A percentile compares a stretch with the other conserved stretches of the same genome.
phyloP scores from a whole-genome alignment of 2,329 filamentous ascomycete species.

The Neocucurbitaria cava region DNA sequence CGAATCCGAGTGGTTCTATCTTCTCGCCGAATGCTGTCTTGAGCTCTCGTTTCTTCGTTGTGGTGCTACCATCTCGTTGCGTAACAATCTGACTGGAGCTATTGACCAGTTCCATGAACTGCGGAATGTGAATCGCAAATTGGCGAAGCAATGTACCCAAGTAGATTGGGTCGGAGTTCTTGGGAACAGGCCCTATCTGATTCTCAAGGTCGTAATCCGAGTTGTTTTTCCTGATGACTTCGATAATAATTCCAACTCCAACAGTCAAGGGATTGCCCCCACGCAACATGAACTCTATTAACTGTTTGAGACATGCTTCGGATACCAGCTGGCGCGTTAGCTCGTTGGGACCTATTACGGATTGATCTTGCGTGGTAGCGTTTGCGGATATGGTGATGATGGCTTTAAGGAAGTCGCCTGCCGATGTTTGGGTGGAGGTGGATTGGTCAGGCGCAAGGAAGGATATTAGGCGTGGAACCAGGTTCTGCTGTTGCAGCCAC shows the following conservation, averaged over 20 bases:
- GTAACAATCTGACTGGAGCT: constrained; percentile 69
- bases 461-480: constrained; percentile 85
- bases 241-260: constrained; percentile 95
- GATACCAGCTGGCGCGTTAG: constrained; percentile 95
- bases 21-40: constrained; percentile 88
- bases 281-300: constrained; percentile 90
- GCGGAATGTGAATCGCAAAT: constrained; percentile 88
- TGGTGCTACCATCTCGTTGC: constrained; percentile 63
- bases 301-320: constrained; percentile 76
- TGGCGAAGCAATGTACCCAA: constrained; percentile 86
- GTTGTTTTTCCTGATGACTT: constrained; percentile 99
- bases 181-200: constrained; percentile 77
- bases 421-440: constrained; percentile 92
- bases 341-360: constrained; percentile 98
- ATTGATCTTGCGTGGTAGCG: constrained; percentile 95
- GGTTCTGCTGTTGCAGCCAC: constrained; percentile 90
- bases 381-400: constrained; percentile 99
- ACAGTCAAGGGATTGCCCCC: constrained; percentile 95
- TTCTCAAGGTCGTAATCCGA: constrained; percentile 97
- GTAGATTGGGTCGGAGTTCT: constrained; percentile 94
- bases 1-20: constrained; percentile 94
- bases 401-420: constrained; percentile 96
- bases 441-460: constrained; percentile 86
- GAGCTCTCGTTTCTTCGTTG: constrained; percentile 74
- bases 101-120: constrained; percentile 91